Evolutionary conservation across 2,329 filamentous ascomycete species (phyloP).

Genomic region (Myriosclerotinia duriaeana): DNA sequence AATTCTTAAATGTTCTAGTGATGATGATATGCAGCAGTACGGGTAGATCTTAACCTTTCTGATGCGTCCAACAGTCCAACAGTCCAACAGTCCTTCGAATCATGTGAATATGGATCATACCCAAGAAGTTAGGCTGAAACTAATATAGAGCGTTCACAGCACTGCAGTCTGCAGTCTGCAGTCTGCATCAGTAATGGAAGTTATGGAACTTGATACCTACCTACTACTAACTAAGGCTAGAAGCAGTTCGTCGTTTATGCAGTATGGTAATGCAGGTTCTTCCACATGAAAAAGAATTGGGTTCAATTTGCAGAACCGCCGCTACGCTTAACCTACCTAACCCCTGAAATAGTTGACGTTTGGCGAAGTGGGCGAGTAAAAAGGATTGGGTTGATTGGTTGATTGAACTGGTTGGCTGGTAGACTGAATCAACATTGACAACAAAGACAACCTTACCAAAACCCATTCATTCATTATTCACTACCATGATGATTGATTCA

Average conservation of each 20-base stretch:
- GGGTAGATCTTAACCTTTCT: too few species aligned
- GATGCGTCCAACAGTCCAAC: too few species aligned
- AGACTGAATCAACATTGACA: slow-evolving; percentile 10
- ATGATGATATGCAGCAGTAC: too few species aligned
- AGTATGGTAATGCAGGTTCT: neutral
- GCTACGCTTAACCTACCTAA: neutral
- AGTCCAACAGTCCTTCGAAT: too few species aligned
- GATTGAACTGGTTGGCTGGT: slow-evolving; percentile 1
- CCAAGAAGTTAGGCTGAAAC: too few species aligned
- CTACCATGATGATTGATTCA: too few species aligned
- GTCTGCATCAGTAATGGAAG: neutral
- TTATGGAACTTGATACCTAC: too few species aligned
- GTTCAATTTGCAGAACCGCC: neutral
- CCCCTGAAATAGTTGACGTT: slow-evolving; percentile 8
- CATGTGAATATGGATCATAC: too few species aligned
- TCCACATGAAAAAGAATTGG: too few species aligned
- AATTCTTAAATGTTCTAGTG: too few species aligned
- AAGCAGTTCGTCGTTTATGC: slow-evolving; percentile 1
- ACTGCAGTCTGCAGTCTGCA: too few species aligned
- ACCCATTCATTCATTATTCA: neutral
- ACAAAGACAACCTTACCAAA: slow-evolving; percentile 4
- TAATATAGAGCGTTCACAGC: neutral
- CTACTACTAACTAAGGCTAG: too few species aligned
- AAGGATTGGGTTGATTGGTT: slow-evolving; percentile 4
- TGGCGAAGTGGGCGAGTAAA: slow-evolving; percentile 6